These are phyloP conservation scores for Dactylis glomerata DNA, from an alignment of 176 grass and related monocot species.

Conservation along the genomic window DNA sequence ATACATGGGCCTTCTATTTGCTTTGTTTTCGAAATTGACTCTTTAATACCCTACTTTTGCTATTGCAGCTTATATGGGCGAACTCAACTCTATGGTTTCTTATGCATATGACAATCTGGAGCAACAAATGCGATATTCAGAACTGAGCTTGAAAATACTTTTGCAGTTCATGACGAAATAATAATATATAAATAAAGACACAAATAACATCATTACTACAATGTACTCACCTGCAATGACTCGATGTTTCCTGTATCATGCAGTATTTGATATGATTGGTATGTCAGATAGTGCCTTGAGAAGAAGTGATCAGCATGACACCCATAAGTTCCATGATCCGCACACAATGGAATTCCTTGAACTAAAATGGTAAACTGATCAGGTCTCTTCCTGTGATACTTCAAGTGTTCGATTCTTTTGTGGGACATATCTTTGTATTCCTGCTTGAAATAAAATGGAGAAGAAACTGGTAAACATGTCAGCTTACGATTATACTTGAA, in stretches of 20 bases:
- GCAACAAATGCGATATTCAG: background rate
- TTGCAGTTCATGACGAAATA: background rate
- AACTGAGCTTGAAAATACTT: background rate
- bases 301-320: conserved; percentile 80
- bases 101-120: background rate
- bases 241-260: conserved; percentile 53
- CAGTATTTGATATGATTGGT: conserved; percentile 62
- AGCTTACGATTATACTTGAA: background rate
- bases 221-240: conserved; percentile 46
- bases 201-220: background rate
- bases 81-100: background rate
- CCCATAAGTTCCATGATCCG: conserved; percentile 61
- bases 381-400: conserved; percentile 46
- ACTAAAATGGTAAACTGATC: conserved; percentile 82
- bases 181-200: background rate
- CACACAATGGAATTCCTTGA: conserved; percentile 66
- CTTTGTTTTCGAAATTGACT: background rate
- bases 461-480: background rate
- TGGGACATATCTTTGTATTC: conserved; percentile 57
- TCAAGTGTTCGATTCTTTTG: conserved; percentile 58
- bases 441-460: conserved; percentile 37
- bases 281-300: conserved; percentile 72
- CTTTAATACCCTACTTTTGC: background rate
- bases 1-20: background rate
- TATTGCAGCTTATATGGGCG: background rate